Conservation (phyloP, 2,329 filamentous ascomycete genomes). For the Niveomyces coronatus region DNA sequence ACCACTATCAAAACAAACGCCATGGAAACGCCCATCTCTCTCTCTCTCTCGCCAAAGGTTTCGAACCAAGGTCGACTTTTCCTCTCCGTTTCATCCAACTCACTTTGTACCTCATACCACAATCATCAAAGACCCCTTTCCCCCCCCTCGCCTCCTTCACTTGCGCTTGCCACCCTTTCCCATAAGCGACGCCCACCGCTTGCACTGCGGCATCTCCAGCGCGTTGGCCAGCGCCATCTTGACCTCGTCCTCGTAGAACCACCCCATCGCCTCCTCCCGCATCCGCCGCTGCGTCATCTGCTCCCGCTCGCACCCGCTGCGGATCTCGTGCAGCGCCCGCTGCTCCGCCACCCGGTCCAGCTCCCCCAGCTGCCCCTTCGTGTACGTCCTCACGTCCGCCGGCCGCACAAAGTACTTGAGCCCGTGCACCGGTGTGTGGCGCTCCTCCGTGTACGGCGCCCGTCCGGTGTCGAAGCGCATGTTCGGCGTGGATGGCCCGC, state of each 20-base stretch:
- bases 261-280: slow-evolving; percentile 71
- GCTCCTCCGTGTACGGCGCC: slow-evolving; percentile 63
- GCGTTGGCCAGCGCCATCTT: slow-evolving; percentile 62
- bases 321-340: slow-evolving; percentile 57
- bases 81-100: background rate
- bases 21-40: slow-evolving; percentile 6
- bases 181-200: slow-evolving; percentile 34
- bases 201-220: slow-evolving; percentile 42
- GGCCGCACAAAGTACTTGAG: slow-evolving; percentile 84
- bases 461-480: slow-evolving; percentile 66
- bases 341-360: slow-evolving; percentile 72
- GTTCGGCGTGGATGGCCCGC: slow-evolving; percentile 26
- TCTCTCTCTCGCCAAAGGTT: too few species aligned
- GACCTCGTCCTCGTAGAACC: slow-evolving; percentile 72
- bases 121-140: background rate
- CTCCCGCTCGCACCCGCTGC: slow-evolving; percentile 66
- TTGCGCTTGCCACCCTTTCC: slow-evolving; percentile 36
- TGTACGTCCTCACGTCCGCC: slow-evolving; percentile 61
- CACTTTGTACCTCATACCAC: background rate
- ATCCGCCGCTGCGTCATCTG: slow-evolving; percentile 52
- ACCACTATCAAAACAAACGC: slow-evolving; percentile 1
- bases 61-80: slow-evolving; percentile 2
- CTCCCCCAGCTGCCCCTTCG: slow-evolving; percentile 55
- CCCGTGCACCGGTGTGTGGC: slow-evolving; percentile 58
- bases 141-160: slow-evolving; percentile 3